Percentiles rank a stretch among this genome's conserved stretches.
Evolutionary conservation across 2,329 filamentous ascomycete species (phyloP).

Genomic region (Colletotrichum echinochloae): DNA sequence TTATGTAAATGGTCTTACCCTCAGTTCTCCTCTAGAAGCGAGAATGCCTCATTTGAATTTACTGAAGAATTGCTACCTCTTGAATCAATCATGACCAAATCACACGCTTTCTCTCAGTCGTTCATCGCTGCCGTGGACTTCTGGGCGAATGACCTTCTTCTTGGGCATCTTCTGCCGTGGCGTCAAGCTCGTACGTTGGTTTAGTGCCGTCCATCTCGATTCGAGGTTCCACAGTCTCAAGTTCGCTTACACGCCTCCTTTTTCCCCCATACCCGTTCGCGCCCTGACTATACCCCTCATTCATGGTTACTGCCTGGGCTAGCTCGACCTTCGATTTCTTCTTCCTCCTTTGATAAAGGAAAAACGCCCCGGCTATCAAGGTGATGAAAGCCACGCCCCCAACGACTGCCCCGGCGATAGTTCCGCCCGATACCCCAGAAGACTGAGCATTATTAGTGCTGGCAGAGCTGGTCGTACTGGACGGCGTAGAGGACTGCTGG

Average conservation of each 20-base stretch:
- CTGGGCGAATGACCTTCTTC: not conserved
- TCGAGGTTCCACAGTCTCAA: not conserved
- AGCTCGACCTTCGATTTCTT: not conserved
- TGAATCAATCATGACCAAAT: not conserved
- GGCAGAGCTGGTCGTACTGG: not conserved
- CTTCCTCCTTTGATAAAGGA: not conserved
- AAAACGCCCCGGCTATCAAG: not conserved
- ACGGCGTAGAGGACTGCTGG: rapidly evolving
- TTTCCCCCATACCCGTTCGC: not conserved
- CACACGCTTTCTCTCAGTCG: rapidly evolving
- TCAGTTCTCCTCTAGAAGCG: not conserved
- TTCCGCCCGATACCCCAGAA: not conserved
- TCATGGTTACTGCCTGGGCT: not conserved
- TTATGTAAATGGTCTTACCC: not conserved
- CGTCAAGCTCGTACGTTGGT: not conserved
- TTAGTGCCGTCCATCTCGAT: slow-evolving; percentile 1
- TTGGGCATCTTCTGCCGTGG: not conserved
- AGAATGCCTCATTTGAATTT: not conserved
- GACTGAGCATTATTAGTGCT: not conserved
- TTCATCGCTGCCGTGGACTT: not conserved
- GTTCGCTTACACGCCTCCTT: not conserved
- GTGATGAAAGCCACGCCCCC: not conserved
- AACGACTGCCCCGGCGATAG: not conserved
- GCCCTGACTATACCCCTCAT: not conserved
- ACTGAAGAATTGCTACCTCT: not conserved